Base-by-base conservation (phyloP, 1,284 basidiomycete species). In the Papiliotrema terrestris region DNA sequence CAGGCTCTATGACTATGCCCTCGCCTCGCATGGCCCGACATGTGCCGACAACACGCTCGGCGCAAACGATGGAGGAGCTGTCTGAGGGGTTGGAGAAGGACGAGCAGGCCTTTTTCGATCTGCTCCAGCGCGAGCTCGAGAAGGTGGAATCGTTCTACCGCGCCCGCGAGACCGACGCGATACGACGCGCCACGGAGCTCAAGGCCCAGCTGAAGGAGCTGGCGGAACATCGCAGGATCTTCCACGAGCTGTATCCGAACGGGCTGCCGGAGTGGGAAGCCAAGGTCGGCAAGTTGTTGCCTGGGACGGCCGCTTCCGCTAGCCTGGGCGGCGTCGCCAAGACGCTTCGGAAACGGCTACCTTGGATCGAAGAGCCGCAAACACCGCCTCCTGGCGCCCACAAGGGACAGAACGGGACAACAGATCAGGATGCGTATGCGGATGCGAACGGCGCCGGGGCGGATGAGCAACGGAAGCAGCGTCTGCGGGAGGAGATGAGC, bases 141-240 rank as follows among this genome's bases (percentile, higher is more conserved):
- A 91, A 95, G 78, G 83, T 94, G 22, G 86, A 92, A 66, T 77
- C 78, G 2, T 98, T 98, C 73, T 97, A 90, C 69, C 68, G 82
- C 8, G 83, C 83, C 23, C 82, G 87, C 23, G 89, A 91, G 72
- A 78, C 80, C 23, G 89, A 91, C 61, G 84, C 87, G 75, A 75
- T 77, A 22, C 76, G 75, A 26, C 80, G 80, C 56, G 81, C 83
- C 54, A 72, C 73, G 56, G 74, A 79, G 17, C 78, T 95, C 0
- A 82, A 83, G 54, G 79, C 81, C 46, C 93, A 97, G 71, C 80
- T 96, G 5, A 73, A 81, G 2, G 88, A 90, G 63, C 81, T 95
- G 14, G 80, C 78, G 29, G 83, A 86, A 59, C 91, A 94, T 72
- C 78, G 84, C 8, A 80, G 80, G 42, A 71, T 83, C 3, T 88